Evolutionary conservation across 345 rosid genomes (phyloP).

Genomic region (Eucalyptus cloeziana): DNA sequence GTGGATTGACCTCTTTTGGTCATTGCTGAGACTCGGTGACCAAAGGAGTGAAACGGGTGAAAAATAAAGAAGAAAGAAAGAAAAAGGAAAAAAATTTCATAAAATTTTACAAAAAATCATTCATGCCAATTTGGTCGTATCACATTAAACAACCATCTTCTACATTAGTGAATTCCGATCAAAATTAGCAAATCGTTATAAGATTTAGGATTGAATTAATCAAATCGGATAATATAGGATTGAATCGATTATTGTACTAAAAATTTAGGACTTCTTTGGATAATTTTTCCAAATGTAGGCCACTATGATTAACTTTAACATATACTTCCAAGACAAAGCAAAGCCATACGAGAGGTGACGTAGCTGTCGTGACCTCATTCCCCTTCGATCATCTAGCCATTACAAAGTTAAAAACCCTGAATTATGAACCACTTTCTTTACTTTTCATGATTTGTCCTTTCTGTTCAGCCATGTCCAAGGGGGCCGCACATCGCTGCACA

Average conservation of each 20-base stretch:
- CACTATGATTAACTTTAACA: not conserved
- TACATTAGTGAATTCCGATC: fast-evolving
- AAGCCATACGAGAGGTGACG: not conserved
- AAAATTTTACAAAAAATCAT: not conserved
- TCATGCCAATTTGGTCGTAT: fast-evolving
- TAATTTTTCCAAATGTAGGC: too few species aligned
- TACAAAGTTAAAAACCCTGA: not conserved
- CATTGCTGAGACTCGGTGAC: fast-evolving
- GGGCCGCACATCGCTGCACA: not conserved
- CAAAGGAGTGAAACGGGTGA: not conserved
- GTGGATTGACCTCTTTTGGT: fast-evolving
- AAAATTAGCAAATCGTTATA: fast-evolving
- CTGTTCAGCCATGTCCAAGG: not conserved
- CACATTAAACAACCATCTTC: fast-evolving
- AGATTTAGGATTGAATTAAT: not conserved
- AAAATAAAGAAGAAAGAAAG: not conserved
- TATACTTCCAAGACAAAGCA: not conserved
- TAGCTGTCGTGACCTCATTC: not conserved
- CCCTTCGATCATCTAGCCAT: not conserved
- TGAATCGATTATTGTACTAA: not conserved
- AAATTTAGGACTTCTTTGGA: not conserved
- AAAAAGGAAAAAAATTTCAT: not conserved
- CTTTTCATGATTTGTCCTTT: not conserved
- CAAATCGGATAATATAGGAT: not conserved
- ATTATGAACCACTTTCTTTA: not conserved